phyloP scores from a whole-genome alignment of 139 green algal species.

The Asterochloris sp. region DNA sequence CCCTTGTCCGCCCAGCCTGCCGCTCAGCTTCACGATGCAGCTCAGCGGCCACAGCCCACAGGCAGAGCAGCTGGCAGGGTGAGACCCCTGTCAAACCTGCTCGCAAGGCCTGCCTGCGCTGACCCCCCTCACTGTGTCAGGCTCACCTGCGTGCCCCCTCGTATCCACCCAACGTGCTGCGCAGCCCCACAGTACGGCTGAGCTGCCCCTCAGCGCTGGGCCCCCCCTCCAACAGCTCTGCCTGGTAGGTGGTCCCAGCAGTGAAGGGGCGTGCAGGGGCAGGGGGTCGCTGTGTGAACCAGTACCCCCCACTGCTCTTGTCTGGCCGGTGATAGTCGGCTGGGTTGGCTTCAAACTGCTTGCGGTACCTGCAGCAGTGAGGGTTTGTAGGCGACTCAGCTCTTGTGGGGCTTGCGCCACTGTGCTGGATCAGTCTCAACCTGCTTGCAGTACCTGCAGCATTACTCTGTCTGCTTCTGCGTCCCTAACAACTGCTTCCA shows the following conservation, averaged over 20 bases:
- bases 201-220: conserved; percentile 31
- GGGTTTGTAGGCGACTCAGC: background rate
- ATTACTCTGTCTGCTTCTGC: too few species aligned
- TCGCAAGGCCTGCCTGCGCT: too few species aligned
- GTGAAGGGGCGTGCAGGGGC: conserved; percentile 30
- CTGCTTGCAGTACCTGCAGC: too few species aligned
- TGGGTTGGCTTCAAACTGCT: conserved; percentile 19
- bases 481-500: too few species aligned
- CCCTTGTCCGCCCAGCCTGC: too few species aligned
- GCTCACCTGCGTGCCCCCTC: conserved; percentile 15
- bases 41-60: too few species aligned
- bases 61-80: too few species aligned
- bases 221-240: conserved; percentile 32
- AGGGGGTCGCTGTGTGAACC: conserved; percentile 14
- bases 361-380: conserved; percentile 14
- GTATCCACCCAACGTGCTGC: conserved; percentile 9
- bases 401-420: background rate
- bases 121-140: conserved; percentile 25
- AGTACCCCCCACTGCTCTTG: conserved; percentile 25
- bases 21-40: too few species aligned
- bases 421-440: too few species aligned
- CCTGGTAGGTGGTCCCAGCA: conserved; percentile 42
- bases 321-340: conserved; percentile 1
- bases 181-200: conserved; percentile 3
- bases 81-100: too few species aligned